phyloP scores from a whole-genome alignment of 768 basidiomycete species.

The Hygrophoropsis aurantiaca region DNA sequence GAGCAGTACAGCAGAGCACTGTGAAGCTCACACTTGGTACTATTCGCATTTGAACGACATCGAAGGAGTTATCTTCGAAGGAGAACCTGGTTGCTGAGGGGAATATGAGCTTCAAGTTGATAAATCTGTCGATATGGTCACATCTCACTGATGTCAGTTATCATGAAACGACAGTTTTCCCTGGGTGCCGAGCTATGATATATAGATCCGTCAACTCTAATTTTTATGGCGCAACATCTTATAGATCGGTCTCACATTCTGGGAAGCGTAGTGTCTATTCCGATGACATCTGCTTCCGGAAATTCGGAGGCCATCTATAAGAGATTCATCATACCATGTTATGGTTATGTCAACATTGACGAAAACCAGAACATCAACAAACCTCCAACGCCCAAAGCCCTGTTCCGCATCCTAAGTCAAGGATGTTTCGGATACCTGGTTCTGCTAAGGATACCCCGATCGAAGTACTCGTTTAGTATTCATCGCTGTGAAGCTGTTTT shows the following conservation, averaged over 20 bases:
- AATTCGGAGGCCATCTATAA: neutral
- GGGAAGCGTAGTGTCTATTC: neutral
- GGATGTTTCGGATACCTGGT: neutral
- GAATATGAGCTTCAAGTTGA: neutral
- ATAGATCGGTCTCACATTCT: neutral
- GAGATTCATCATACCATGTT: no score
- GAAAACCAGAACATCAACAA: no score
- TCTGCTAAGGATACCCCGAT: no score
- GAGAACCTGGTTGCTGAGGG: neutral
- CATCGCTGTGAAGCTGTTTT: neutral
- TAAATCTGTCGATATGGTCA: neutral
- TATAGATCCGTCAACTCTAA: neutral
- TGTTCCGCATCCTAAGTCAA: slow-evolving; percentile 1
- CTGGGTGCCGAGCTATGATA: neutral
- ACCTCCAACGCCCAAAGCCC: neutral
- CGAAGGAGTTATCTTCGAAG: slow-evolving; percentile 10
- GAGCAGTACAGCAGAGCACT: no score
- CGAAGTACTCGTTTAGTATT: no score
- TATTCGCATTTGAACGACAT: slow-evolving; percentile 9
- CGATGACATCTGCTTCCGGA: neutral
- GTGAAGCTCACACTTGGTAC: slow-evolving; percentile 5
- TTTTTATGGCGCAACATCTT: neutral
- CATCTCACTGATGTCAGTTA: neutral
- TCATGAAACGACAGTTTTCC: neutral
- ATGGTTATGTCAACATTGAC: no score